Conservation (phyloP, 1,284 basidiomycete genomes). For the Lignosus rhinocerotis region DNA sequence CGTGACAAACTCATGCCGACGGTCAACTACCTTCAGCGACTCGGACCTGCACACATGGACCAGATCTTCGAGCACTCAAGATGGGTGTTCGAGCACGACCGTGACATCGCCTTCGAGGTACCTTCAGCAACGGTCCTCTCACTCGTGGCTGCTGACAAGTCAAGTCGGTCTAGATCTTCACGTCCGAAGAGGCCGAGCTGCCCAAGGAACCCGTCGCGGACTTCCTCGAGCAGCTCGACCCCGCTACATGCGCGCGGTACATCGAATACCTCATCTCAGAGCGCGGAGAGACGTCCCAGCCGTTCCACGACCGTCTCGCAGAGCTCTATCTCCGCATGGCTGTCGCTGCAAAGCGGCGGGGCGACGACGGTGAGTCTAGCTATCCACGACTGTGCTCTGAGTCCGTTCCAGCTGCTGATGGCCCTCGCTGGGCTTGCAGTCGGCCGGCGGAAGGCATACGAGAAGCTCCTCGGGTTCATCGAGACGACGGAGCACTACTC, state of each 20-base stretch:
- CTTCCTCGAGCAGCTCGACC: constrained; percentile 76
- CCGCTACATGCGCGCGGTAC: constrained; percentile 72
- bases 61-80: constrained; percentile 79
- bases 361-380: constrained; percentile 51
- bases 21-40: constrained; percentile 87
- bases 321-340: constrained; percentile 81
- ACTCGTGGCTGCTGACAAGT: background rate
- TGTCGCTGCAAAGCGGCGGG: constrained; percentile 50
- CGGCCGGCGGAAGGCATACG: constrained; percentile 50
- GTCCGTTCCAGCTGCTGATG: too few relatives aligned
- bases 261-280: constrained; percentile 86
- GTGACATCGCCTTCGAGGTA: constrained; percentile 77
- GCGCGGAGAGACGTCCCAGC: constrained; percentile 64
- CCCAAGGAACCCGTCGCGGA: constrained; percentile 76
- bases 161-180: constrained; percentile 75
- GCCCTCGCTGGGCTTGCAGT: constrained; percentile 31
- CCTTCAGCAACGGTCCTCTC: constrained; percentile 6
- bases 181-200: constrained; percentile 89
- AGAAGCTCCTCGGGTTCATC: constrained; percentile 79
- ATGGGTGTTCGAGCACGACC: constrained; percentile 84
- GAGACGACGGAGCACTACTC: constrained; percentile 72
- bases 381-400: too few relatives aligned
- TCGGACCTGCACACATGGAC: constrained; percentile 78
- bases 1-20: constrained; percentile 84
- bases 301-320: constrained; percentile 87